Evolutionary conservation across 2,329 filamentous ascomycete genomes (phyloP), one percentile per base, ranked within the genome.

Genomic region (Juglanconis juglandina): DNA sequence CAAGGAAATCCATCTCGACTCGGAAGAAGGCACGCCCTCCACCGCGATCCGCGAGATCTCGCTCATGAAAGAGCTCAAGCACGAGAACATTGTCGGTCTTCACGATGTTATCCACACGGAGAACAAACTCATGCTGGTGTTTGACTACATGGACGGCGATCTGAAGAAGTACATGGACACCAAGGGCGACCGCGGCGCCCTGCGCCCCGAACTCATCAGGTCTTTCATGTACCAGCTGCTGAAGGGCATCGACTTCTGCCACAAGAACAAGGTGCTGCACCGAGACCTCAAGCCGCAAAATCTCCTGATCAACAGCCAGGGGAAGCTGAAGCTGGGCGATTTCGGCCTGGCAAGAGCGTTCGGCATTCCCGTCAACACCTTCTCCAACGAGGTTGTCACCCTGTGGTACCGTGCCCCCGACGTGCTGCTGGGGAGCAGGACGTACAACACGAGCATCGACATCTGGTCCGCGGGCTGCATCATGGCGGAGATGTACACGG

Each of bases 401-500:
- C 82, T 98, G 17, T 98, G 94, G 94, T 99, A 99, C 75, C 90
- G 95, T 48, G 95, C 95, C 1, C 95, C 95, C 0, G 95, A 99
- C 69, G 95, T 99, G 51, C 84, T 99, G 55, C 84, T 99, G 50
- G 95, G 95, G 56, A 95, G 90, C 69, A 83, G 95, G 66, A 98
- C 95, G 30, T 99, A 99, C 79, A 99, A 96, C 77, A 99, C 95
- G n/a, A 96, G 92, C 77, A 98, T 99, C 74, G 95, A 99, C 71
- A 98, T 99, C 72, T 99, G 95, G 95, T 96, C 92, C 6, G 95
- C 95, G 6, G 95, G 95, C 59, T 99, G 95, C 75, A 99, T 99
- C 80, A 98, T 99, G 95, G 95, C 95, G 9, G 95, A 99, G 77
- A 97, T 99, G 92, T 98, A 96, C 75, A 97, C 94, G 0, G 95